Percentiles rank a stretch among this genome's conserved stretches.
These are phyloP conservation scores for Trichothecium sympodiale DNA, from an alignment of 2,329 filamentous ascomycete species.

Conservation along the genomic window DNA sequence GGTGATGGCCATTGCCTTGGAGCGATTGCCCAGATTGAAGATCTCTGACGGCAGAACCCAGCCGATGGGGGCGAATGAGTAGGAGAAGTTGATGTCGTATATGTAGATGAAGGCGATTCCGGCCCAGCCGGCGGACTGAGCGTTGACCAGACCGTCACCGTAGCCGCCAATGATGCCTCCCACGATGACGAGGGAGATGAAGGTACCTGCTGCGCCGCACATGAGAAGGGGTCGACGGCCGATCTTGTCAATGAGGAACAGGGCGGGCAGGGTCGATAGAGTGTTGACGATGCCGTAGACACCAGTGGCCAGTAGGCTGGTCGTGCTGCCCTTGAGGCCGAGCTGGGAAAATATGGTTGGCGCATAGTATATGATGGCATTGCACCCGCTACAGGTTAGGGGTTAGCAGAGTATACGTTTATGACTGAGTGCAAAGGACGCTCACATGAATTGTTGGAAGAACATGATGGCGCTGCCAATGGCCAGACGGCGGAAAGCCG, in stretches of 20 bases:
- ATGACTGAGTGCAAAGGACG: not conserved
- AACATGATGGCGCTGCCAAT: conserved; percentile 46
- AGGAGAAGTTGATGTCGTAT: conserved; percentile 50
- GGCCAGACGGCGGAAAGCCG: conserved; percentile 29
- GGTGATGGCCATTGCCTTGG: conserved; percentile 49
- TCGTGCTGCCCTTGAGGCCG: conserved; percentile 28
- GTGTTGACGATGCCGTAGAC: conserved; percentile 46
- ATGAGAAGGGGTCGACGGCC: conserved; percentile 55
- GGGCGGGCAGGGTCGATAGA: conserved; percentile 27
- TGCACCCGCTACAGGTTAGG: conserved; percentile 18
- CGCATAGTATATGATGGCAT: conserved; percentile 36
- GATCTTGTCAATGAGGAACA: conserved; percentile 40
- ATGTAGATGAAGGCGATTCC: conserved; percentile 57
- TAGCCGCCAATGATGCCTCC: conserved; percentile 37
- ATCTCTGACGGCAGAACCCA: conserved; percentile 58
- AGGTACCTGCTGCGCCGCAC: conserved; percentile 51
- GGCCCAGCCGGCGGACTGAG: conserved; percentile 32
- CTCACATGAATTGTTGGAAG: conserved; percentile 36
- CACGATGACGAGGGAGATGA: conserved; percentile 43
- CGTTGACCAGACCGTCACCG: conserved; percentile 22
- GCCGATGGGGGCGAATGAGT: conserved; percentile 52
- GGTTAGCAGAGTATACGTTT: too few relatives aligned
- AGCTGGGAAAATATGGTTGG: conserved; percentile 33
- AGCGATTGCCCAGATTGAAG: conserved; percentile 44
- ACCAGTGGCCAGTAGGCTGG: conserved; percentile 41